phyloP scores from a whole-genome alignment of 2,329 filamentous ascomycete species.

The Gaeumannomyces sp. region DNA sequence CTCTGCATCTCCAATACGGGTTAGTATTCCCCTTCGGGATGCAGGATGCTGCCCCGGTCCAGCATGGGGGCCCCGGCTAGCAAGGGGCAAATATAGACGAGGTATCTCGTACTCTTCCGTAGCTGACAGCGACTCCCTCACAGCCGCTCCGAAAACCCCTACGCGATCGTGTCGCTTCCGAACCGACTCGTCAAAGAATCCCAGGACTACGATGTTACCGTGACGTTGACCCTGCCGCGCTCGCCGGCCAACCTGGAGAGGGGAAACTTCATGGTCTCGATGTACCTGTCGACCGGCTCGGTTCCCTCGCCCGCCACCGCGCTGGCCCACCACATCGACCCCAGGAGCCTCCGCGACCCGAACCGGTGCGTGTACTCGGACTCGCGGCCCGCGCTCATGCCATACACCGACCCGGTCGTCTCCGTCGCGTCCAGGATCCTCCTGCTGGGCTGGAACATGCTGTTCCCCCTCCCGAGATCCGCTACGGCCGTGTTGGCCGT shows the following conservation, averaged over 20 bases:
- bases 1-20: constrained; percentile 55
- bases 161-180: constrained; percentile 42
- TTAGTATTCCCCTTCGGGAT: constrained; percentile 24
- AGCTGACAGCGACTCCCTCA: constrained; percentile 6
- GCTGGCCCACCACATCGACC: constrained; percentile 23
- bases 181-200: constrained; percentile 52
- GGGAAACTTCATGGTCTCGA: constrained; percentile 92
- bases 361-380: constrained; percentile 47
- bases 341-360: constrained; percentile 28
- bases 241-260: constrained; percentile 67
- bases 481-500: constrained; percentile 61
- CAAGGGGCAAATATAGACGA: background rate
- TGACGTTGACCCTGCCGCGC: constrained; percentile 70
- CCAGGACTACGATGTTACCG: constrained; percentile 79
- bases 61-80: constrained; percentile 6
- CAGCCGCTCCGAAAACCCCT: constrained; percentile 35
- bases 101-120: background rate
- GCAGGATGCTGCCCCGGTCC: background rate
- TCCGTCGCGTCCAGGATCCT: constrained; percentile 54
- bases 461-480: constrained; percentile 49
- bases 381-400: constrained; percentile 70
- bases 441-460: constrained; percentile 62
- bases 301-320: constrained; percentile 16
- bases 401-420: constrained; percentile 68
- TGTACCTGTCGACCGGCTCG: constrained; percentile 55